Conservation (phyloP, 1,139 yeast species). For the Nakaseomyces sp. region DNA sequence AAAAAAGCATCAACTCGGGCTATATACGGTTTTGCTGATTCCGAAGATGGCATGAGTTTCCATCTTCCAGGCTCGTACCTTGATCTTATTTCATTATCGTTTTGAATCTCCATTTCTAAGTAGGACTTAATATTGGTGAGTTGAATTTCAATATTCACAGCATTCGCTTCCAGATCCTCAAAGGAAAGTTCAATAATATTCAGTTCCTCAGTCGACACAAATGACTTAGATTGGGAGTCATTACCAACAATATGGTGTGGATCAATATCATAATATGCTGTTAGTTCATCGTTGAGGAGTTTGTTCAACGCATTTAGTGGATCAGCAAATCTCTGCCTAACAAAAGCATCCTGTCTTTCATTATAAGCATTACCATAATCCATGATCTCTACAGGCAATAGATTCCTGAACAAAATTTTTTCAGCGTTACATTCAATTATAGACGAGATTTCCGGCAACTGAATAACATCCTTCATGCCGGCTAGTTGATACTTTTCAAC, state of each 20-base stretch:
- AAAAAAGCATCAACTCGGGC: conserved; percentile 39
- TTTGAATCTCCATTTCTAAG: conserved; percentile 44
- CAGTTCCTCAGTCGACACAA: conserved; percentile 5
- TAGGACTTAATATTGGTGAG: conserved; percentile 41
- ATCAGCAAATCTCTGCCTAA: conserved; percentile 41
- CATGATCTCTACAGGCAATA: conserved; percentile 59
- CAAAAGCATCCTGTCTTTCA: conserved; percentile 53
- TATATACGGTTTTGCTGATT: conserved; percentile 35
- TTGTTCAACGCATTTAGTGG: conserved; percentile 48
- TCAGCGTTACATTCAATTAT: not conserved
- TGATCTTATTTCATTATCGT: conserved; percentile 44
- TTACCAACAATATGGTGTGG: conserved; percentile 1
- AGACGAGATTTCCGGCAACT: not conserved
- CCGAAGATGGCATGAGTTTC: conserved; percentile 38
- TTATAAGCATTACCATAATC: conserved; percentile 61
- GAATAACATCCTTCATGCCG: conserved; percentile 34
- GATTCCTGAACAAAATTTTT: conserved; percentile 40
- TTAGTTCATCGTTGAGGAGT: conserved; percentile 31
- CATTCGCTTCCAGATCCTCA: conserved; percentile 13
- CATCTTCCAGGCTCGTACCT: conserved; percentile 44
- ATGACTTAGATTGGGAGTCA: conserved; percentile 11
- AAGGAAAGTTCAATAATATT: conserved; percentile 10
- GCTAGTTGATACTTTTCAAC: conserved; percentile 31
- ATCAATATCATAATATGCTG: conserved; percentile 1
- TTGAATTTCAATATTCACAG: conserved; percentile 10